Conservation (phyloP, 2,329 filamentous ascomycete genomes). For the Penicillium sumatraense region DNA sequence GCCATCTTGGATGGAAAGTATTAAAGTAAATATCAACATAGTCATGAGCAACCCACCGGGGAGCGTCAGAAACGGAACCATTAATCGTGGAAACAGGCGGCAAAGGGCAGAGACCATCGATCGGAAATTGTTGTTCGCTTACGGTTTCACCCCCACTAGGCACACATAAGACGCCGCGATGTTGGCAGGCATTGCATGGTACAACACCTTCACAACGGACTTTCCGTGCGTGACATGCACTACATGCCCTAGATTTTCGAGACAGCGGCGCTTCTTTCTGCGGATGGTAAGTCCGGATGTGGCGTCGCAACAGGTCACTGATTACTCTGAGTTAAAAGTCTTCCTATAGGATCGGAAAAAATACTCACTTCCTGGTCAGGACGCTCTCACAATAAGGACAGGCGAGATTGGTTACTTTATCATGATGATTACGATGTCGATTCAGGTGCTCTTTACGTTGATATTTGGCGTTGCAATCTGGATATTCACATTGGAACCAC, state of each 20-base stretch:
- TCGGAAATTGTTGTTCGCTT: too few species aligned
- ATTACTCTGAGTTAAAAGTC: slow-evolving; percentile 5
- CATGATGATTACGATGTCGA: slow-evolving; percentile 16
- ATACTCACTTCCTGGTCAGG: background rate
- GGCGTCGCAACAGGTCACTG: slow-evolving; percentile 26
- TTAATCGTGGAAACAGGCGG: too few species aligned
- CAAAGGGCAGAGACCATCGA: too few species aligned
- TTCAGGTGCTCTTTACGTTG: slow-evolving; percentile 28
- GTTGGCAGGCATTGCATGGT: slow-evolving; percentile 15
- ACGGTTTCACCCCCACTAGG: background rate
- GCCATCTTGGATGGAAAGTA: slow-evolving; percentile 32
- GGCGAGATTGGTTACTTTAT: background rate
- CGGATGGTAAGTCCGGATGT: slow-evolving; percentile 20
- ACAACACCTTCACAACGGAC: slow-evolving; percentile 13
- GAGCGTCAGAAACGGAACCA: background rate
- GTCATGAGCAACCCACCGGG: background rate
- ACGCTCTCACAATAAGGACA: slow-evolving; percentile 17
- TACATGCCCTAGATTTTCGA: slow-evolving; percentile 19
- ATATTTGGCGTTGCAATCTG: slow-evolving; percentile 21
- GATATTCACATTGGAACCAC: slow-evolving; percentile 18
- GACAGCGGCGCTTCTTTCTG: slow-evolving; percentile 1
- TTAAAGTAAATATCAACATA: slow-evolving; percentile 28
- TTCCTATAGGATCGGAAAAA: background rate
- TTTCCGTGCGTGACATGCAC: slow-evolving; percentile 14
- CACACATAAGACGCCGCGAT: slow-evolving; percentile 3